phyloP scores from a whole-genome alignment of 1,284 basidiomycete genomes.

The Rhodotorula sp. region DNA sequence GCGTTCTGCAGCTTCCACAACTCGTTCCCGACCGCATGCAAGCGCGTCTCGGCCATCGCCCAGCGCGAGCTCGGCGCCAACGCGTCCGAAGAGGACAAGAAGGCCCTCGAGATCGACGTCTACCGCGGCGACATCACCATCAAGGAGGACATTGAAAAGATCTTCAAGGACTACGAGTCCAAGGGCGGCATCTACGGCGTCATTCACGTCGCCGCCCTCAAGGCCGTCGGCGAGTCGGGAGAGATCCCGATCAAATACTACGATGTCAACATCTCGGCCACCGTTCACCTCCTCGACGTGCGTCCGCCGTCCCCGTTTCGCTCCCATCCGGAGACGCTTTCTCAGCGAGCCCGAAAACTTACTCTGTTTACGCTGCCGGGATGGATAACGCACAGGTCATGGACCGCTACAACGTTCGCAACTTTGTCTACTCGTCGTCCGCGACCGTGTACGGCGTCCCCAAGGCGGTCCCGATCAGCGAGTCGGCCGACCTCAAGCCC shows the following conservation, averaged over 20 bases:
- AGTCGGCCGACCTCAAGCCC: conserved; percentile 81
- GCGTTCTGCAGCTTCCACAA: conserved; percentile 49
- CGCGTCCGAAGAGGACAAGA: conserved; percentile 48
- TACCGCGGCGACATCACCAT: conserved; percentile 71
- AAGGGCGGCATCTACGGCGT: conserved; percentile 97
- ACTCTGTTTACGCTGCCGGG: background rate
- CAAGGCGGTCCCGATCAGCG: conserved; percentile 87
- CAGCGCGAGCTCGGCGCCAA: conserved; percentile 48
- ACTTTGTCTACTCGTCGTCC: conserved; percentile 94
- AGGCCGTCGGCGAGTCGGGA: conserved; percentile 96
- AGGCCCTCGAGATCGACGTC: conserved; percentile 62
- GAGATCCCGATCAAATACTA: conserved; percentile 93
- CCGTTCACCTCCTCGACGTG: conserved; percentile 67
- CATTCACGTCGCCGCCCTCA: conserved; percentile 93
- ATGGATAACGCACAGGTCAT: conserved; percentile 65
- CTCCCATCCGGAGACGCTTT: too few species aligned
- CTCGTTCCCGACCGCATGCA: conserved; percentile 51
- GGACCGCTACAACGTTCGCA: conserved; percentile 75
- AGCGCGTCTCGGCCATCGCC: conserved; percentile 51
- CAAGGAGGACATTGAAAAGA: conserved; percentile 64
- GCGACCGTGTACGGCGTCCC: conserved; percentile 99
- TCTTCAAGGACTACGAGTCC: conserved; percentile 62
- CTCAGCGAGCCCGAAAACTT: background rate
- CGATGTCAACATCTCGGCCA: conserved; percentile 82
- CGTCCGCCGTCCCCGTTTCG: conserved; percentile 25